Percentiles rank a stretch among this genome's conserved stretches.
These are phyloP conservation scores for Amphibolis antarctica DNA, from an alignment of 106 monocot species.

Conservation along the genomic window DNA sequence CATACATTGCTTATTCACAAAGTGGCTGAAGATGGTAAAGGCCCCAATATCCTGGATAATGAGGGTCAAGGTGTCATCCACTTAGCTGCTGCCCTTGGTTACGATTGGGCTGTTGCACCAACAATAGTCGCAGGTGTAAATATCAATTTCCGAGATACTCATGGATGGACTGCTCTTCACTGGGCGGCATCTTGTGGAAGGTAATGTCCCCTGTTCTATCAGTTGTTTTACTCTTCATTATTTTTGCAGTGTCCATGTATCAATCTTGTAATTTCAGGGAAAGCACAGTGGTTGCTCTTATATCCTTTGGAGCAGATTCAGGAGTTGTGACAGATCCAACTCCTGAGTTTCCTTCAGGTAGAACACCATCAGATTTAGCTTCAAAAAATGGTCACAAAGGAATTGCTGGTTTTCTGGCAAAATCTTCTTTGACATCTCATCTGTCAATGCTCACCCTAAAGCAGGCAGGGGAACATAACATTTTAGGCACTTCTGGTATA, in stretches of 20 bases:
- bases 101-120: constrained; percentile 84
- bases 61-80: constrained; percentile 85
- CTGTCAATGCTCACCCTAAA: constrained; percentile 62
- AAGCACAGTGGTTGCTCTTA: constrained; percentile 49
- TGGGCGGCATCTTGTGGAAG: constrained; percentile 92
- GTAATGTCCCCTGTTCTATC: constrained; percentile 14
- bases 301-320: constrained; percentile 48
- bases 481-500: constrained; percentile 23
- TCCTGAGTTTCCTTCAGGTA: constrained; percentile 62
- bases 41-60: constrained; percentile 54
- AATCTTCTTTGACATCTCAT: constrained; percentile 67
- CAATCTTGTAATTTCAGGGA: constrained; percentile 38
- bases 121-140: constrained; percentile 59
- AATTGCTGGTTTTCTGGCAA: constrained; percentile 91
- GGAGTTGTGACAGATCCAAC: constrained; percentile 82
- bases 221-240: not conserved
- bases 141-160: constrained; percentile 75
- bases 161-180: constrained; percentile 96
- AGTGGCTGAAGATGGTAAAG: constrained; percentile 64
- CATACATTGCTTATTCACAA: constrained; percentile 64
- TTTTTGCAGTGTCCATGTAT: not conserved
- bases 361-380: constrained; percentile 95
- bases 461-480: constrained; percentile 22
- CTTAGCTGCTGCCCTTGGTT: constrained; percentile 84
- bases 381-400: constrained; percentile 89